Conservation (phyloP, 805 yeast genomes). For the Scheffersomyces ergatensis region DNA sequence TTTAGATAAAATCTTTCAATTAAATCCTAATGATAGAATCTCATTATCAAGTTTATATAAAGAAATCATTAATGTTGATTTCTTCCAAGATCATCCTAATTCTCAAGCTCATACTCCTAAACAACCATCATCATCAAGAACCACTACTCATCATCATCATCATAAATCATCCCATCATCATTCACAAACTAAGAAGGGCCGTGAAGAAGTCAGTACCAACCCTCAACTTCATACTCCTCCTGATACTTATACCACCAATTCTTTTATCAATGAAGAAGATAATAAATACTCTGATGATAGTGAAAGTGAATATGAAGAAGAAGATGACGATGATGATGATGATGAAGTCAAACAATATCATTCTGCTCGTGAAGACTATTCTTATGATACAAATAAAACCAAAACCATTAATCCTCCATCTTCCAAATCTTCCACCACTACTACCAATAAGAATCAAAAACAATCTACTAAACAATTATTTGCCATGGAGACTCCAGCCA, state of each 20-base stretch:
- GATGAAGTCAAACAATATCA: background rate
- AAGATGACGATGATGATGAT: background rate
- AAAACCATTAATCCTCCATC: background rate
- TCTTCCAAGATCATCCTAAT: conserved; percentile 21
- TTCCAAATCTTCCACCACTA: too few species aligned
- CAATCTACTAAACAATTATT: background rate
- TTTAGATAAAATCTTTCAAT: conserved; percentile 41
- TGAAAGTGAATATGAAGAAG: conserved; percentile 1
- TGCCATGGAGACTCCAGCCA: background rate
- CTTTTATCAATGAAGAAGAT: conserved; percentile 7
- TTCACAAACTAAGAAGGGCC: background rate
- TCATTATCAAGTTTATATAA: conserved; percentile 36
- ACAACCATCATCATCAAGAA: conserved; percentile 1
- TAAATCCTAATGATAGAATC: conserved; percentile 51
- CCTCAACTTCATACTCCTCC: conserved; percentile 10
- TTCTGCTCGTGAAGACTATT: background rate
- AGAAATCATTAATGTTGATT: conserved; percentile 32
- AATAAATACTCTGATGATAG: conserved; percentile 4
- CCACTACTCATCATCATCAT: conserved; percentile 1
- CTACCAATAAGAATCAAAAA: background rate
- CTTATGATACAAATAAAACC: background rate
- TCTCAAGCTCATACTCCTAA: conserved; percentile 1
- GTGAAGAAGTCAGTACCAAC: conserved; percentile 1
- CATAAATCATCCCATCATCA: background rate
- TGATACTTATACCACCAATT: conserved; percentile 8